Conservation (phyloP, 805 yeast species). For the Spathaspora arborariae region DNA sequence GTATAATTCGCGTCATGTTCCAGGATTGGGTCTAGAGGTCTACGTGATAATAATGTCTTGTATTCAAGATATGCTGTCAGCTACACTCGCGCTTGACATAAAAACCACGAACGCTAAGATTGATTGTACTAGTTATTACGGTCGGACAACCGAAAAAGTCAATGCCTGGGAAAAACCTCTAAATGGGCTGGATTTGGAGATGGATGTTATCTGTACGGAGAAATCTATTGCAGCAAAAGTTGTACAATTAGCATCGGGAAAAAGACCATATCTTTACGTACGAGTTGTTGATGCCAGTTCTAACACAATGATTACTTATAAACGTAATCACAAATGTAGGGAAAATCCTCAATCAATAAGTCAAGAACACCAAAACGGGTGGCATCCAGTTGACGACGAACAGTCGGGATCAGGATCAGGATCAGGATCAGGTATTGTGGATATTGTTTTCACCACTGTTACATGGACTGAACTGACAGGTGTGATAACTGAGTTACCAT, state of each 20-base stretch:
- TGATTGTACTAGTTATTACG: conserved; percentile 19
- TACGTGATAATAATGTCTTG: conserved; percentile 14
- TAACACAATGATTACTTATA: conserved; percentile 1
- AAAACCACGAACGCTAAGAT: conserved; percentile 5
- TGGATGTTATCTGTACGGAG: conserved; percentile 11
- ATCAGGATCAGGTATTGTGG: conserved; percentile 10
- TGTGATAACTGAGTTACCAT: conserved; percentile 16
- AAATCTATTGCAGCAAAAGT: conserved; percentile 9
- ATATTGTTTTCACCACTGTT: conserved; percentile 12
- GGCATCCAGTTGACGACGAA: too few species aligned
- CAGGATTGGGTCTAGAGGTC: conserved; percentile 9
- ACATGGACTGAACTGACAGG: conserved; percentile 19
- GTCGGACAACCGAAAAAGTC: conserved; percentile 15
- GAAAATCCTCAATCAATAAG: too few species aligned
- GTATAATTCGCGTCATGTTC: conserved; percentile 8
- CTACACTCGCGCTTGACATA: conserved; percentile 18
- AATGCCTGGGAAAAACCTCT: conserved; percentile 20
- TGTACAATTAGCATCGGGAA: conserved; percentile 24
- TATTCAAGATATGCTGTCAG: conserved; percentile 17
- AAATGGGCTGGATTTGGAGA: conserved; percentile 2
- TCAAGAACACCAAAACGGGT: too few species aligned
- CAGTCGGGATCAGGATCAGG: not conserved
- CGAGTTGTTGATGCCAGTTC: conserved; percentile 1
- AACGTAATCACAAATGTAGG: conserved; percentile 14
- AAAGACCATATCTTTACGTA: conserved; percentile 18